These are phyloP conservation scores for Moringa oleifera DNA, from an alignment of 345 rosid genomes.

Conservation along the genomic window DNA sequence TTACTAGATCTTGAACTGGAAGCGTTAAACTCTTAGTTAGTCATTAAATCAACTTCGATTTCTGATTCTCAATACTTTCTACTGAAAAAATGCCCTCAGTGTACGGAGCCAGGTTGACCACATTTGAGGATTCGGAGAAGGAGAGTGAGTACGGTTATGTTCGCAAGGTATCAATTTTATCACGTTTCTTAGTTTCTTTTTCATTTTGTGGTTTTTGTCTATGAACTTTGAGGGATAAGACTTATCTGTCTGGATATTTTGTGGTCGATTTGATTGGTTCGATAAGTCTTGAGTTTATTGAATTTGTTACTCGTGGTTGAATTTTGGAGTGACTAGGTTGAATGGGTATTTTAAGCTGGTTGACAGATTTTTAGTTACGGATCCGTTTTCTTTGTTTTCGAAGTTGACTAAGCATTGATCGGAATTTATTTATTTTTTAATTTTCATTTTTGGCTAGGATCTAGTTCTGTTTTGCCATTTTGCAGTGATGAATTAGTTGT, in stretches of 20 bases:
- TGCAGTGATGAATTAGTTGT: background rate
- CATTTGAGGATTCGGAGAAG: slow-evolving; percentile 93
- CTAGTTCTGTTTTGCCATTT: background rate
- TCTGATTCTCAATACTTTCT: slow-evolving; percentile 5
- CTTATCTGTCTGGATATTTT: too few relatives aligned
- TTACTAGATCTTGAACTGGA: slow-evolving; percentile 30
- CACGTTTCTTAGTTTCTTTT: background rate
- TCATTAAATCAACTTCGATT: slow-evolving; percentile 7
- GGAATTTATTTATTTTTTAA: background rate
- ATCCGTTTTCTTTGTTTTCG: background rate
- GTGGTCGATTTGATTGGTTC: background rate
- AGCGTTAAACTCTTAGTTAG: slow-evolving; percentile 14
- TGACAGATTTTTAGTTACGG: background rate
- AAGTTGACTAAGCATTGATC: background rate
- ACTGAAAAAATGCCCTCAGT: slow-evolving; percentile 63
- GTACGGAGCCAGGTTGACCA: slow-evolving; percentile 80
- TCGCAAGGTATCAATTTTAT: slow-evolving; percentile 57
- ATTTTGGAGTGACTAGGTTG: background rate
- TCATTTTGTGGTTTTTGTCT: background rate
- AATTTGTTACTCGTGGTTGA: background rate
- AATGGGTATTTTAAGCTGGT: too few relatives aligned
- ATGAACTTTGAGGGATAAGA: background rate
- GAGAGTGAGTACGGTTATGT: slow-evolving; percentile 99
- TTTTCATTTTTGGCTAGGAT: background rate
- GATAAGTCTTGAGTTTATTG: background rate